Conservation (phyloP, 768 basidiomycete species). For the Tubosaeta brunneosetosa region DNA sequence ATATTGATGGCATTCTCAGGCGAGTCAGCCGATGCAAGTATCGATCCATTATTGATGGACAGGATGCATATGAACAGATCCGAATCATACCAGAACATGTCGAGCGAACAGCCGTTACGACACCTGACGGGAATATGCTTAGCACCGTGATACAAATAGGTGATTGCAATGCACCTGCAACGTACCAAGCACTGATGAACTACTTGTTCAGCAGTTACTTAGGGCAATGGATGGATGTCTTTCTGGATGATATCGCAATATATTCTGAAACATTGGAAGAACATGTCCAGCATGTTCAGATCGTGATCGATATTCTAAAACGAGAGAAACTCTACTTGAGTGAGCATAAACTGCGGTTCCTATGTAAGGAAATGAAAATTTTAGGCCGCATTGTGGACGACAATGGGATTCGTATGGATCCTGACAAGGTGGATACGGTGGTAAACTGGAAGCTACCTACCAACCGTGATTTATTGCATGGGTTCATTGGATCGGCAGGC, state of each 20-base stretch:
- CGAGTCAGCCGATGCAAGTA: neutral
- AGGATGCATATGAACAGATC: conserved; percentile 21
- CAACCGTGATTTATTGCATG: neutral
- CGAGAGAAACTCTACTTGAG: conserved; percentile 36
- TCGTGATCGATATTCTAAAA: conserved; percentile 33
- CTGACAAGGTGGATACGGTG: conserved; percentile 37
- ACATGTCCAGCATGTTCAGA: conserved; percentile 15
- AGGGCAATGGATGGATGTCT: neutral
- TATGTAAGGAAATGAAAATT: conserved; percentile 28
- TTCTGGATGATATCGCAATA: conserved; percentile 6
- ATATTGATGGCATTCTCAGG: conserved; percentile 13
- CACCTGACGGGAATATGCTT: conserved; percentile 34
- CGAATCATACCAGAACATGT: conserved; percentile 7
- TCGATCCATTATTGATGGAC: conserved; percentile 3
- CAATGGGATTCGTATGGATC: conserved; percentile 41
- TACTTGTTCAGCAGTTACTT: conserved; percentile 1
- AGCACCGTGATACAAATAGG: conserved; percentile 14
- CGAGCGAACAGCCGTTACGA: conserved; percentile 32
- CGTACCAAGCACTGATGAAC: conserved; percentile 33
- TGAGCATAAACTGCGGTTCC: conserved; percentile 31
- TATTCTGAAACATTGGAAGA: conserved; percentile 18
- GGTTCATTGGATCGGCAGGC: neutral
- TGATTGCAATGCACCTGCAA: conserved; percentile 39
- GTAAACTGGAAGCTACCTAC: conserved; percentile 10
- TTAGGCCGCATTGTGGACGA: conserved; percentile 35